Conservation (phyloP, 2,329 filamentous ascomycete species). For the Xylaria hypoxylon region DNA sequence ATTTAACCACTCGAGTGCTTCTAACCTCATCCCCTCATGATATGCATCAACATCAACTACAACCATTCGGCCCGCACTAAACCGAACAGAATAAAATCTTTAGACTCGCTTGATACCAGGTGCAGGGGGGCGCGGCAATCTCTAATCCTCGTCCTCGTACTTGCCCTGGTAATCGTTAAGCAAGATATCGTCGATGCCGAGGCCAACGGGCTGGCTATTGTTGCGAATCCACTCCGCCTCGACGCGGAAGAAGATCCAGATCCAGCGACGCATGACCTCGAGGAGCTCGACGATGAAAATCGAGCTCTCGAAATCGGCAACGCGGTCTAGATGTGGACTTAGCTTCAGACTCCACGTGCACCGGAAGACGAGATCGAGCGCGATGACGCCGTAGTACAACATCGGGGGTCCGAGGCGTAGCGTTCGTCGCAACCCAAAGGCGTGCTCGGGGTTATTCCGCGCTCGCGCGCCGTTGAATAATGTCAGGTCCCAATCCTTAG, state of each 20-base stretch:
- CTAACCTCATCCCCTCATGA: slow-evolving; percentile 28
- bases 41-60: slow-evolving; percentile 23
- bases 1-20: slow-evolving; percentile 6
- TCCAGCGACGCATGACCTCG: slow-evolving; percentile 89
- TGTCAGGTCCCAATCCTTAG: slow-evolving; percentile 95
- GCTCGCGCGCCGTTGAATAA: slow-evolving; percentile 73
- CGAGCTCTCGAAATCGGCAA: slow-evolving; percentile 87
- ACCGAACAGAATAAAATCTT: not conserved
- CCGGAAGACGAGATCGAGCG: slow-evolving; percentile 81
- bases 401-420: slow-evolving; percentile 77
- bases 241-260: slow-evolving; percentile 96
- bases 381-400: slow-evolving; percentile 86
- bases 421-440: slow-evolving; percentile 80
- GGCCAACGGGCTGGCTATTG: slow-evolving; percentile 56
- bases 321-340: slow-evolving; percentile 81
- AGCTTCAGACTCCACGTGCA: slow-evolving; percentile 95
- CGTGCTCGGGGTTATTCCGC: slow-evolving; percentile 67
- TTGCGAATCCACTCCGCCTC: slow-evolving; percentile 90
- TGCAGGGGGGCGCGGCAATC: slow-evolving; percentile 17
- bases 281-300: slow-evolving; percentile 89
- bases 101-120: slow-evolving; percentile 23
- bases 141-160: slow-evolving; percentile 66
- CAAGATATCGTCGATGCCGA: slow-evolving; percentile 76
- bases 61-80: not conserved
- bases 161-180: slow-evolving; percentile 76